A percentile compares a stretch with the other conserved stretches of the same genome.
These are phyloP conservation scores for Aspergillus japonicus DNA, from an alignment of 2,329 filamentous ascomycete genomes.

Conservation along the genomic window DNA sequence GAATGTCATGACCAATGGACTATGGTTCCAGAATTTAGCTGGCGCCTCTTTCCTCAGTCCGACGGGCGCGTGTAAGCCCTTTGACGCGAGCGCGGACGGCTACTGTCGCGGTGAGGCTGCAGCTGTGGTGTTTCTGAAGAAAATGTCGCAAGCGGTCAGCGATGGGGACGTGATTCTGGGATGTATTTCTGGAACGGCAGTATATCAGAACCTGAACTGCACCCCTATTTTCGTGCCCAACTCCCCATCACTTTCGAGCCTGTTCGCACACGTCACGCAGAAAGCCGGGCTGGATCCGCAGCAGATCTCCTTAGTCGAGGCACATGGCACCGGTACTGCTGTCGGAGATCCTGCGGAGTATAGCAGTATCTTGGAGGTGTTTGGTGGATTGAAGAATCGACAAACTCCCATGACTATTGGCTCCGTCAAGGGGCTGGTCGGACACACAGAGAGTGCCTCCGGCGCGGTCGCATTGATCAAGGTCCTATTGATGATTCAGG, in stretches of 20 bases:
- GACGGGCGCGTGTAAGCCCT: constrained; percentile 50
- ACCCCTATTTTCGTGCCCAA: constrained; percentile 22
- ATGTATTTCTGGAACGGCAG: constrained; percentile 31
- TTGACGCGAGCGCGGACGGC: constrained; percentile 49
- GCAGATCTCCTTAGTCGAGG: constrained; percentile 33
- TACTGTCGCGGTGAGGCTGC: constrained; percentile 53
- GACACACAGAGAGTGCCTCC: constrained; percentile 35
- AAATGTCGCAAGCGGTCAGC: constrained; percentile 44
- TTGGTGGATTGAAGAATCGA: constrained; percentile 15
- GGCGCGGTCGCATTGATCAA: constrained; percentile 34
- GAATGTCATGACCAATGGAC: constrained; percentile 29
- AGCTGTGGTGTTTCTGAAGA: constrained; percentile 49
- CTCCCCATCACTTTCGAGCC: constrained; percentile 23
- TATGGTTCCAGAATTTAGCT: constrained; percentile 29
- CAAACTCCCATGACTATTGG: constrained; percentile 21
- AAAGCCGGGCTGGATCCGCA: constrained; percentile 22
- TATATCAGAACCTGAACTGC: constrained; percentile 36
- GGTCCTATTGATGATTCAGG: constrained; percentile 30
- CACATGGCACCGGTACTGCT: constrained; percentile 34
- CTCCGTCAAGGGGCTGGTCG: constrained; percentile 36
- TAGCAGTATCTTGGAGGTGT: constrained; percentile 21
- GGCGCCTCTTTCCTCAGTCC: constrained; percentile 44
- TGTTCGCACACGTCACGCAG: constrained; percentile 29
- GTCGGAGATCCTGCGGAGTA: constrained; percentile 33
- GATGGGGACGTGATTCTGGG: constrained; percentile 49